Evolutionary conservation across 2,329 filamentous ascomycete species (phyloP).

Genomic region (Aureobasidium sp.): DNA sequence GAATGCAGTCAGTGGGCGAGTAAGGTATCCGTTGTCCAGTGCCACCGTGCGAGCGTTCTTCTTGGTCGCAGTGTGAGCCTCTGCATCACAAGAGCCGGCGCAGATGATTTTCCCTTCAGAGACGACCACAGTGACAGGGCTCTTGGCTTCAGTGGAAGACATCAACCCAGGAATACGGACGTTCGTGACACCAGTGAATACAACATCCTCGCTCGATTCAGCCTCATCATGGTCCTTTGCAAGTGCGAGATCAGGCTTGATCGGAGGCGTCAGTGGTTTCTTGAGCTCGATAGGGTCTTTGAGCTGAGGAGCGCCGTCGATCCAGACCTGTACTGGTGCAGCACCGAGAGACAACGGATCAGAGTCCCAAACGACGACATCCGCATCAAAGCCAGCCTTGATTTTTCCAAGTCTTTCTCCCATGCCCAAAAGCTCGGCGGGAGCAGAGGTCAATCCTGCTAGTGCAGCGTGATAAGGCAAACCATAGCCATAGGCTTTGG

Average conservation of each 20-base stretch:
- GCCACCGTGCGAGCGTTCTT: constrained; percentile 36
- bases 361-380: constrained; percentile 39
- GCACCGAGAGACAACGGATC: constrained; percentile 36
- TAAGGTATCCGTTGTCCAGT: constrained; percentile 55
- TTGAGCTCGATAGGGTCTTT: constrained; percentile 44
- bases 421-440: constrained; percentile 35
- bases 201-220: constrained; percentile 32
- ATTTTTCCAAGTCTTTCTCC: constrained; percentile 36
- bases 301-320: constrained; percentile 45
- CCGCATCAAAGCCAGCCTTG: constrained; percentile 36
- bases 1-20: constrained; percentile 54
- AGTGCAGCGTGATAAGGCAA: constrained; percentile 37
- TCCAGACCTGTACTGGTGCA: constrained; percentile 37
- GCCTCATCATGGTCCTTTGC: constrained; percentile 33
- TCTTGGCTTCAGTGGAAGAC: constrained; percentile 22
- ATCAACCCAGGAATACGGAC: constrained; percentile 39
- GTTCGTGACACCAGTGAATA: constrained; percentile 53
- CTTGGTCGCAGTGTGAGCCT: constrained; percentile 35
- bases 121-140: constrained; percentile 42
- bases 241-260: constrained; percentile 37
- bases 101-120: constrained; percentile 50
- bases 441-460: constrained; percentile 34
- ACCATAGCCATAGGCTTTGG: constrained; percentile 38
- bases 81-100: constrained; percentile 45
- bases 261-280: constrained; percentile 41